Percentiles rank a stretch among this genome's conserved stretches.
These are phyloP conservation scores for Colletotrichum viniferum DNA, from an alignment of 2,329 filamentous ascomycete species.

Conservation along the genomic window DNA sequence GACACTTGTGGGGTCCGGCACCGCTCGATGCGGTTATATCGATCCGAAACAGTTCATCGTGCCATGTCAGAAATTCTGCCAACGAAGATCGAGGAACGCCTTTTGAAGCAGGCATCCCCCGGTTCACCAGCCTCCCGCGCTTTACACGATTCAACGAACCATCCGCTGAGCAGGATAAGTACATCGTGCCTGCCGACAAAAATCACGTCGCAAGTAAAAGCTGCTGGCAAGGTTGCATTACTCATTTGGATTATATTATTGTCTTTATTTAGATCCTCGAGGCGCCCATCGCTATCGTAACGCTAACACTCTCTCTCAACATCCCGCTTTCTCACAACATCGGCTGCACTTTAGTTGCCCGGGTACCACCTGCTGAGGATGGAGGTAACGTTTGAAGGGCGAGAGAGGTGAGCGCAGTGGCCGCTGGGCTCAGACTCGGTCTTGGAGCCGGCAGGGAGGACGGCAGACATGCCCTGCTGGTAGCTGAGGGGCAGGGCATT, in stretches of 20 bases:
- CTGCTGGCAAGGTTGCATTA: neutral
- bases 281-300: neutral
- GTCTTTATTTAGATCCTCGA: neutral
- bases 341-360: neutral
- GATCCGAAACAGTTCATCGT: neutral
- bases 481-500: conserved; percentile 25
- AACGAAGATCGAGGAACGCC: neutral
- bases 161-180: neutral
- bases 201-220: neutral
- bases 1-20: neutral
- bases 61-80: neutral
- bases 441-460: conserved; percentile 10
- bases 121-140: no score
- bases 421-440: conserved; percentile 13
- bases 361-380: conserved; percentile 18
- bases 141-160: neutral
- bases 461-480: conserved; percentile 27
- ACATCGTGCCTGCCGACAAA: neutral
- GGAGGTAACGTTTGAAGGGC: conserved; percentile 10
- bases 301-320: no score
- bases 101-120: neutral
- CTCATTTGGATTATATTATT: neutral
- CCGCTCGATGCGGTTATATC: neutral
- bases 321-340: neutral
- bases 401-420: conserved; percentile 15